Evolutionary conservation across 164 flowering plant genomes (phyloP).

Genomic region (Magnolia kwangsiensis): DNA sequence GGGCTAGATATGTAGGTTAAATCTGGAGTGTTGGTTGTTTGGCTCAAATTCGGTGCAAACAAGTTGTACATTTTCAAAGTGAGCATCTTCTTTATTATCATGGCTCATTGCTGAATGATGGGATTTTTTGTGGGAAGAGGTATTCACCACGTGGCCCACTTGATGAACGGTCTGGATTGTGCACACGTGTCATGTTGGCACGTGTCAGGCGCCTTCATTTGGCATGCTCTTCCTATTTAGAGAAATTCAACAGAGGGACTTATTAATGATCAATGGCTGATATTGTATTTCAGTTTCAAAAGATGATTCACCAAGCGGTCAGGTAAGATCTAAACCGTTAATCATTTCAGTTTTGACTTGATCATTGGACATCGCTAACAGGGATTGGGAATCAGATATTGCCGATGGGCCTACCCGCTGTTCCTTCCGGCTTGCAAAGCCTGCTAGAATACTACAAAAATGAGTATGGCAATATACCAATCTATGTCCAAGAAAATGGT

Average conservation of each 20-base stretch:
- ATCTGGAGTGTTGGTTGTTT: slow-evolving; percentile 17
- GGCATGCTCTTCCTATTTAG: no score
- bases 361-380: neutral
- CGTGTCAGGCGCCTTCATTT: no score
- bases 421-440: slow-evolving; percentile 18
- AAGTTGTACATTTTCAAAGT: no score
- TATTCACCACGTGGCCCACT: no score
- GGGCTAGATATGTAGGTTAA: slow-evolving; percentile 22
- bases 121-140: no score
- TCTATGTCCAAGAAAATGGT: slow-evolving; percentile 32
- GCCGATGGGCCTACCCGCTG: neutral
- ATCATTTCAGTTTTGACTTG: neutral
- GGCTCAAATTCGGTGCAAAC: neutral
- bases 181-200: no score
- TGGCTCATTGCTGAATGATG: no score
- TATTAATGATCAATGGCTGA: neutral
- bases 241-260: no score
- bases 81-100: no score
- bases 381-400: neutral
- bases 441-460: slow-evolving; percentile 23
- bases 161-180: no score
- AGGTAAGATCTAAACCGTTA: slow-evolving; percentile 6
- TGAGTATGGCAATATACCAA: slow-evolving; percentile 28
- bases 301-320: slow-evolving; percentile 7
- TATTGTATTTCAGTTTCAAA: slow-evolving; percentile 3